Conservation (phyloP, 2,329 filamentous ascomycete species). For the Verruconis gallopava region DNA sequence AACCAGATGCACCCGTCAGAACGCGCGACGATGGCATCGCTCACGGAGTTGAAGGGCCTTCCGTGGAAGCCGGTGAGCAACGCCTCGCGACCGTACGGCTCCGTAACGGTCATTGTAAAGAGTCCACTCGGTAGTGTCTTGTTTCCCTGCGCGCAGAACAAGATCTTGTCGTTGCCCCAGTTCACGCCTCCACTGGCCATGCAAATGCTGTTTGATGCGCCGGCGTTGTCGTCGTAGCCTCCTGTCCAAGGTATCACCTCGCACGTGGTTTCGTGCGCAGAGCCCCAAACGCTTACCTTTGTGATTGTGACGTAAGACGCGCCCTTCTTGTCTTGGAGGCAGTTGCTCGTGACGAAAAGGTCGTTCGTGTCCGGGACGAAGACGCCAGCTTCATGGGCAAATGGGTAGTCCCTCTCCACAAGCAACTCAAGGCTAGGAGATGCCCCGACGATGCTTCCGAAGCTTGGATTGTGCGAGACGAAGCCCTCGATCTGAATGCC, state of each 20-base stretch:
- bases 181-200: conserved; percentile 20
- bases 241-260: too few relatives aligned
- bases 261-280: too few relatives aligned
- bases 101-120: conserved; percentile 12
- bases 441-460: conserved; percentile 20
- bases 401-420: conserved; percentile 29
- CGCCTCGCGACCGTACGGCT: not conserved
- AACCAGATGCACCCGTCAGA: conserved; percentile 34
- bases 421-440: conserved; percentile 26
- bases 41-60: conserved; percentile 10
- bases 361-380: conserved; percentile 21
- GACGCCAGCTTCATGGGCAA: conserved; percentile 37
- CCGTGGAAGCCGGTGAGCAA: conserved; percentile 8
- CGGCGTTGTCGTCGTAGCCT: too few relatives aligned
- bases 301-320: conserved; percentile 14
- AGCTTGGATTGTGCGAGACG: too few relatives aligned
- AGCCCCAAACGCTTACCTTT: conserved; percentile 10
- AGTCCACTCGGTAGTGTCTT: conserved; percentile 18
- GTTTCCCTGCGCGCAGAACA: conserved; percentile 24
- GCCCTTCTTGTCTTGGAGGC: conserved; percentile 13
- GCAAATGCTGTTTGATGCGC: conserved; percentile 8
- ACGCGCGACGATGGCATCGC: conserved; percentile 10
- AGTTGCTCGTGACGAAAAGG: conserved; percentile 29
- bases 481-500: too few relatives aligned
- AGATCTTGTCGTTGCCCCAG: conserved; percentile 18